Evolutionary conservation across 208 protist genomes (phyloP).

Genomic region (Angomonas deanei): DNA sequence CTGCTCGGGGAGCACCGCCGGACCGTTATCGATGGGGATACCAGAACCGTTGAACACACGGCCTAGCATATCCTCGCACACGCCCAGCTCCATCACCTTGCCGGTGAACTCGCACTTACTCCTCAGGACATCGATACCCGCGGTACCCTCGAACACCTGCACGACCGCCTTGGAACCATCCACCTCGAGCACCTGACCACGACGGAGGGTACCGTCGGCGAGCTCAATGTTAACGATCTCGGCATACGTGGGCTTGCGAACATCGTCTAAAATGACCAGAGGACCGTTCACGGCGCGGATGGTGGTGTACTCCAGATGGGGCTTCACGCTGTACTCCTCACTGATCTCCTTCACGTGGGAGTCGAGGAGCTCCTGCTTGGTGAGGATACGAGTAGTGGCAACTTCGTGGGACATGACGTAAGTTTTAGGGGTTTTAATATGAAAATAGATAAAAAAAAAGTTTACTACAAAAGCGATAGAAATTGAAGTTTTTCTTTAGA

Average conservation of each 20-base stretch:
- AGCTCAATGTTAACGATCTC: constrained; percentile 99
- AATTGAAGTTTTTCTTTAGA: constrained; percentile 11
- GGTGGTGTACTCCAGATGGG: constrained; percentile 97
- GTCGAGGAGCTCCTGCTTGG: constrained; percentile 83
- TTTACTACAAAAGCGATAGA: constrained; percentile 1
- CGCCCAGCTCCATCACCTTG: constrained; percentile 98
- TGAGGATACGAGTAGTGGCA: constrained; percentile 54
- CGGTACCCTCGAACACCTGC: constrained; percentile 99
- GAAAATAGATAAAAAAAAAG: constrained; percentile 23
- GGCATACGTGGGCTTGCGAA: constrained; percentile 97
- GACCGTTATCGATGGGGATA: constrained; percentile 98
- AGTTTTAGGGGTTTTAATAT: neutral
- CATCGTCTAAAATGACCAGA: constrained; percentile 99
- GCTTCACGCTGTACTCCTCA: constrained; percentile 74
- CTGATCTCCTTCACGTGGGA: constrained; percentile 71
- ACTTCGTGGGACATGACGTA: constrained; percentile 33
- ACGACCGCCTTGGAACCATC: constrained; percentile 98
- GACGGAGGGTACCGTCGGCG: constrained; percentile 91
- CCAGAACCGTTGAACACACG: constrained; percentile 99
- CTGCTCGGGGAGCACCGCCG: constrained; percentile 97
- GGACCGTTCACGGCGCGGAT: constrained; percentile 99
- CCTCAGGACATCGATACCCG: constrained; percentile 97
- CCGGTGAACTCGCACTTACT: constrained; percentile 98
- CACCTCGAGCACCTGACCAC: constrained; percentile 99
- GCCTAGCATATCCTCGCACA: constrained; percentile 99